Percentiles rank a stretch among this genome's conserved stretches.
Evolutionary conservation across 2,329 filamentous ascomycete genomes (phyloP).

Genomic region (Exophiala sp.): DNA sequence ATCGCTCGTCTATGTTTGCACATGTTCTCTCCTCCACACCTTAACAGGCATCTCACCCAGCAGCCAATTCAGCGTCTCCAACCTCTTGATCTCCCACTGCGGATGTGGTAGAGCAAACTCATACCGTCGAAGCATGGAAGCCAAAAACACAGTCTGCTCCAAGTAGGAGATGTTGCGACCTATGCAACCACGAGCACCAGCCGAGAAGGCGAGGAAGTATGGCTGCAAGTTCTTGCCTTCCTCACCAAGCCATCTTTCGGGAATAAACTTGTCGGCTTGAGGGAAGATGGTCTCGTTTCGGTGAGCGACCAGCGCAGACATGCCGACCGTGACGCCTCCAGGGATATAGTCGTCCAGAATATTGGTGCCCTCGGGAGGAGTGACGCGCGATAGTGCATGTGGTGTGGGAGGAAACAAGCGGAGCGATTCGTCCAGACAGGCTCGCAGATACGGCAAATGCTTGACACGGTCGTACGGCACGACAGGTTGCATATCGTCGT

Average conservation of each 20-base stretch:
- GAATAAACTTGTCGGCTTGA: slow-evolving; percentile 36
- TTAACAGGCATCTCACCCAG: slow-evolving; percentile 31
- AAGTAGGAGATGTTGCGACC: slow-evolving; percentile 26
- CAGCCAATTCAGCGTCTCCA: slow-evolving; percentile 33
- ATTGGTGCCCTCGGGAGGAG: slow-evolving; percentile 40
- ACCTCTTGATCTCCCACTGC: slow-evolving; percentile 29
- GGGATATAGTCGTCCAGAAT: slow-evolving; percentile 45
- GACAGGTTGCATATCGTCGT: slow-evolving; percentile 36
- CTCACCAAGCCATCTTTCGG: slow-evolving; percentile 44
- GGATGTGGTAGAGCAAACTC: slow-evolving; percentile 31
- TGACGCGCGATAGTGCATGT: slow-evolving; percentile 42
- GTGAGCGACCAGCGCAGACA: slow-evolving; percentile 41
- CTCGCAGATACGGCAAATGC: slow-evolving; percentile 49
- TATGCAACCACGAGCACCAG: slow-evolving; percentile 43
- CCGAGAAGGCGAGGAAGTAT: slow-evolving; percentile 40
- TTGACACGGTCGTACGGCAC: slow-evolving; percentile 48
- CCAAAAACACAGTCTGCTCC: slow-evolving; percentile 27
- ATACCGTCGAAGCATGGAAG: slow-evolving; percentile 32
- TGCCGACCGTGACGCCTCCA: slow-evolving; percentile 37
- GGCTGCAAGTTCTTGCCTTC: slow-evolving; percentile 45
- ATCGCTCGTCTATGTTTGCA: too few relatives aligned
- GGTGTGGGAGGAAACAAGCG: slow-evolving; percentile 43
- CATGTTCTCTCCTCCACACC: slow-evolving; percentile 30
- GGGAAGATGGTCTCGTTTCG: slow-evolving; percentile 37
- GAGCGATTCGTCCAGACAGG: slow-evolving; percentile 48